Evolutionary conservation across 495 filamentous ascomycete species (phyloP).

Genomic region (Aspergillus bridgeri): DNA sequence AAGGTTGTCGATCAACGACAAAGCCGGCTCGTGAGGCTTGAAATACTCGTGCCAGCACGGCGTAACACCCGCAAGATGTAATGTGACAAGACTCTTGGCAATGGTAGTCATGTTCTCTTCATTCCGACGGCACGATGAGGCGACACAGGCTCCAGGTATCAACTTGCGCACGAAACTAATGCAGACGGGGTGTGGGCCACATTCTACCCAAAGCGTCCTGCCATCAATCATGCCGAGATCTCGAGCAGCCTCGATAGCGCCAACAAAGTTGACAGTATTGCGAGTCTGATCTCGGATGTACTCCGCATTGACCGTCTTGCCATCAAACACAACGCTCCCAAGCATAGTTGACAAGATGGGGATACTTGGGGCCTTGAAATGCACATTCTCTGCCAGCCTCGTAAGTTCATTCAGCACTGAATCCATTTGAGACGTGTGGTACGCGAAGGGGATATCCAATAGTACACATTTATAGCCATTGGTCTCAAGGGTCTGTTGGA

Average conservation of each 20-base stretch:
- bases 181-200: conserved; percentile 40
- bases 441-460: conserved; percentile 47
- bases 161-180: conserved; percentile 20
- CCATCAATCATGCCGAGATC: conserved; percentile 18
- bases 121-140: conserved; percentile 40
- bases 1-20: conserved; percentile 53
- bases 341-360: conserved; percentile 34
- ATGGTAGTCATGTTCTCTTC: conserved; percentile 55
- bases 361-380: conserved; percentile 30
- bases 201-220: conserved; percentile 33
- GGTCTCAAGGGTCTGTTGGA: conserved; percentile 1
- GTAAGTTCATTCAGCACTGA: conserved; percentile 46
- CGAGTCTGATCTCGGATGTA: conserved; percentile 30
- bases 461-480: conserved; percentile 23
- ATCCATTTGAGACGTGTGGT: conserved; percentile 50
- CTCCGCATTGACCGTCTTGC: conserved; percentile 20
- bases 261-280: conserved; percentile 29
- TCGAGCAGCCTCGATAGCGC: conserved; percentile 23
- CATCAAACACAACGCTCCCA: conserved; percentile 16
- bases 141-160: conserved; percentile 28
- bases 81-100: conserved; percentile 42
- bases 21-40: conserved; percentile 49
- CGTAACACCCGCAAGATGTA: conserved; percentile 56
- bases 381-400: conserved; percentile 26
- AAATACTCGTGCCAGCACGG: conserved; percentile 68